Evolutionary conservation across 2,329 filamentous ascomycete species (phyloP), one percentile per base, ranked within the genome.

Genomic region (Penicillium fuscoglaucum): DNA sequence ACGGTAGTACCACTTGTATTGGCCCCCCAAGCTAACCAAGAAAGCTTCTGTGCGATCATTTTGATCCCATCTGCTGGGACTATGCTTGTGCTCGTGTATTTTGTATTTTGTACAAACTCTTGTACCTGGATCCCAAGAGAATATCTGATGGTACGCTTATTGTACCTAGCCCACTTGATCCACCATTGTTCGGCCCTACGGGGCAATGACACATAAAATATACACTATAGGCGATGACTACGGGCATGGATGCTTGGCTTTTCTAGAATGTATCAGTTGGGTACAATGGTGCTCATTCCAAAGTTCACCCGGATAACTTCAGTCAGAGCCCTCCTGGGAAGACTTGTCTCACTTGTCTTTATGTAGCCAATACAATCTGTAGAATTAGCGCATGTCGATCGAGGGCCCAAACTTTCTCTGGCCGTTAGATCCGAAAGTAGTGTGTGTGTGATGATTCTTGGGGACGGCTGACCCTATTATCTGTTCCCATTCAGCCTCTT

Each of bases 371-470:
- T 43, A 28, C 41, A 46, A 28, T 28, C 12, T 46, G 21, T 21
- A 37, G 51, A 28, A 12, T 37, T 37, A 53, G 51, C 51, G 51
- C 21, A 47, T 54, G 61, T 43, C 54, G 61, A 63, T 63, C 52
- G 29, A 59, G 56, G 49, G 47, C 59, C 50, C 58, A 52, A 57
- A 31, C 31, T 28, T 39, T 39, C 26, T 21, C 13, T 50, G 19
- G 15, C 54, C 54, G 48, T 45, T 57, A 33, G 19, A 19, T 13
- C 33, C 31, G 9, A 52, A 35, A 45, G 9, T 26, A n/a, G 37
- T n/a, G 39, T 21, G 10, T 35, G 28, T 35, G 28, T 15, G 19
- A 48, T 10, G 12, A 28, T 28, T 21, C 5, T 39, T 24, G 7
- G 12, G 41, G 21, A 4, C 8, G 6, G 13, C 13, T 48, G 43